phyloP scores from a whole-genome alignment of 306 rosid genomes.

The Castanea mollissima region DNA sequence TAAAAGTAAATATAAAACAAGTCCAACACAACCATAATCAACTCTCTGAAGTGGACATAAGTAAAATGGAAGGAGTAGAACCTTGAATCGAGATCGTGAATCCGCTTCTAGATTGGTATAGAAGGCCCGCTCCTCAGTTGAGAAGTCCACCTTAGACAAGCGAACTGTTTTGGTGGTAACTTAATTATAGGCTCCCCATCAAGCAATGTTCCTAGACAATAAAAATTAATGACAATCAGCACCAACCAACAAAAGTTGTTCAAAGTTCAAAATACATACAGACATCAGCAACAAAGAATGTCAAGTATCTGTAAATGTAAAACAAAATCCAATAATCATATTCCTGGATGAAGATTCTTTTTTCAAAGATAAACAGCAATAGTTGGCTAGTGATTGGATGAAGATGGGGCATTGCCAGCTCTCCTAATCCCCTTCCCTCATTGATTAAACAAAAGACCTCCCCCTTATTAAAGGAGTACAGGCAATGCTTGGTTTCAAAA shows the following conservation, averaged over 20 bases:
- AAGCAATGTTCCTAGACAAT: constrained; percentile 69
- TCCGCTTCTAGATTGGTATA: constrained; percentile 90
- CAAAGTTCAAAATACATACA: constrained; percentile 17
- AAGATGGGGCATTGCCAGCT: neutral
- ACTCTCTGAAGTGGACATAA: constrained; percentile 4
- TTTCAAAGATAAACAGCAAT: neutral
- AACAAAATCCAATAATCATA: neutral
- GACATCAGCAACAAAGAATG: neutral
- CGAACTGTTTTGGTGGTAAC: constrained; percentile 73
- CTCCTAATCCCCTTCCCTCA: too few relatives aligned
- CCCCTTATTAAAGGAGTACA: too few relatives aligned
- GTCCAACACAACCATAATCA: neutral
- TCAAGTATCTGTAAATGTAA: neutral
- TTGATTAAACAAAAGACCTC: too few relatives aligned
- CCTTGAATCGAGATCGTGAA: constrained; percentile 90
- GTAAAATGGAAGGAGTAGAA: constrained; percentile 25
- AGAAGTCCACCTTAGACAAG: constrained; percentile 75
- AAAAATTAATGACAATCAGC: constrained; percentile 21
- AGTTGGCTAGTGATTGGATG: neutral
- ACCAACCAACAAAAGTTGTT: constrained; percentile 12
- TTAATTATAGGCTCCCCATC: constrained; percentile 87
- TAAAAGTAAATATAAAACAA: neutral
- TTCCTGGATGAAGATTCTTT: neutral
- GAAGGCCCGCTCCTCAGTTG: constrained; percentile 87
- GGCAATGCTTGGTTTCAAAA: too few relatives aligned